A percentile compares a stretch with the other conserved stretches of the same genome.
phyloP scores from a whole-genome alignment of 345 rosid species.

The Aethionema arabicum region DNA sequence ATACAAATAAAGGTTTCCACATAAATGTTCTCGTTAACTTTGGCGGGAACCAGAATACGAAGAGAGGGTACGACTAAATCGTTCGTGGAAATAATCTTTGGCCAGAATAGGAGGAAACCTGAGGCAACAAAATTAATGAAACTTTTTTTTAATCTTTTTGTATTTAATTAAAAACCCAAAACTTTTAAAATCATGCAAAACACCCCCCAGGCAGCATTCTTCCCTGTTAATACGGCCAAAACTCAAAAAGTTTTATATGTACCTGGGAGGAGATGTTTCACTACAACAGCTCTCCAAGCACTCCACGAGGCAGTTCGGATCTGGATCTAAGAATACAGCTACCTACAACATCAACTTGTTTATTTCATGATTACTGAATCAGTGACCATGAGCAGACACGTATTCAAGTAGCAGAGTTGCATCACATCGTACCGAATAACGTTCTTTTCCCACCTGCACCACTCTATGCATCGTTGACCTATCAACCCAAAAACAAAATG shows the following conservation, averaged over 20 bases:
- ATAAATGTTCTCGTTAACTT: conserved; percentile 3
- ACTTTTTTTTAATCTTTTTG: not conserved
- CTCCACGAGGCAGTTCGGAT: conserved; percentile 58
- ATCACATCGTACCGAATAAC: conserved; percentile 57
- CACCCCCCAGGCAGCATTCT: not conserved
- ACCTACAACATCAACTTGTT: conserved; percentile 36
- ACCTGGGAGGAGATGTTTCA: conserved; percentile 62
- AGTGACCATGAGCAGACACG: not conserved
- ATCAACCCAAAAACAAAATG: conserved; percentile 12
- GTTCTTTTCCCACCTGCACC: conserved; percentile 68
- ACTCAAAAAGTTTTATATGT: not conserved
- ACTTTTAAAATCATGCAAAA: not conserved
- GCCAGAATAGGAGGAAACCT: conserved; percentile 72
- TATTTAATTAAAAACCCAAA: not conserved
- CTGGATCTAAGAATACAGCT: conserved; percentile 69
- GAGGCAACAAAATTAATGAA: conserved; percentile 20
- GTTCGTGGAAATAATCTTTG: conserved; percentile 59
- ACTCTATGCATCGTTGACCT: conserved; percentile 89
- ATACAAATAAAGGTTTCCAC: too few species aligned
- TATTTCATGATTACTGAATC: conserved; percentile 1
- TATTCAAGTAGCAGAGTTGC: not conserved
- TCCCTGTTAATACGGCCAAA: not conserved
- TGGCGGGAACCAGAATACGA: conserved; percentile 19
- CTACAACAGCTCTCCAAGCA: conserved; percentile 75
- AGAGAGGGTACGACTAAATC: conserved; percentile 44